Evolutionary conservation across 2,329 filamentous ascomycete genomes (phyloP), one percentile per base, ranked within the genome.

Genomic region (Cryphonectria nitschkei): DNA sequence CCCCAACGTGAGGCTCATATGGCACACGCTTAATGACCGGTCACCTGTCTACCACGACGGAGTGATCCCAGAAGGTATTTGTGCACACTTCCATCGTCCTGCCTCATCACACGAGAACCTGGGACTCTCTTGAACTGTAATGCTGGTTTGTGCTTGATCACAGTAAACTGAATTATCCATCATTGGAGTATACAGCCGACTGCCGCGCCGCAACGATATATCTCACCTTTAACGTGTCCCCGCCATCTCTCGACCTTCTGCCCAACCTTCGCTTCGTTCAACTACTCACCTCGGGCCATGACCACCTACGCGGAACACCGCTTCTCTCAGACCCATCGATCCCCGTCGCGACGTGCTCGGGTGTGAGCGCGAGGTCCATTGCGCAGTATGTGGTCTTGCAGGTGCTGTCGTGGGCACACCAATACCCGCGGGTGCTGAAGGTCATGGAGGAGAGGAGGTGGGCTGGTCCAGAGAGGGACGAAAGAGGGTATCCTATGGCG

Each of bases 221-320:
- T 32, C 60, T 68, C 26, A 68, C 67, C 56, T 68, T 68, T 60
- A 37, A 3, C 50, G 37, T 29, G 32, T 69, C 68, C 13, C 68
- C 68, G 19, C 37, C 58, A 7, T 64, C 60, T 9, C 61, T 69
- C 7, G 41, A 19, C 8, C 22, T 43, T 19, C 65, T 65, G 46
- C 68, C 68, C 19, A 69, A 69, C 34, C 50, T 69, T 1, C 58
- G 50, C n/a, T 29, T 69, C 34, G 50, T 69, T 37, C 68, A 69
- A 19, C 68, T 69, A 22, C 46, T 69, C 46, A 56, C 60, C 58
- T 56, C 60, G 5, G 68, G 68, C 9, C 68, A 69, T 19, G 68
- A 69, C 43, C 68, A 69, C 37, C 32, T 65, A 19, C 58, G 37
- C 32, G 60, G 37, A 11, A 63, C 61, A 22, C 46, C 68, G 16